Conservation (phyloP, 208 protist genomes). For the Trypanosomatidae sp. region DNA sequence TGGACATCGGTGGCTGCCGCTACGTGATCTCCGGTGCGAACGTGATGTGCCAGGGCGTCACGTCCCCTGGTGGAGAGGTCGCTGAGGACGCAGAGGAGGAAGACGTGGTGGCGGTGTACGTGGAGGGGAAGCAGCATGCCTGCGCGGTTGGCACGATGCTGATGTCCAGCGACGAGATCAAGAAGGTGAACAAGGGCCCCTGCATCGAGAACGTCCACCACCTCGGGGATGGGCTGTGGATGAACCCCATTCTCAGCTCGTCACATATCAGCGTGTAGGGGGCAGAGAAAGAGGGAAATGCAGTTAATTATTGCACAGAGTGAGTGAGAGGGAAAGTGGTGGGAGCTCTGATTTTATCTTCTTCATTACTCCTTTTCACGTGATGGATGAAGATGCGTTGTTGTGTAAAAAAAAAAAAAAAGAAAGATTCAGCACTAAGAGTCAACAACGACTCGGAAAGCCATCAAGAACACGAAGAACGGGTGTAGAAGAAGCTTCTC, state of each 20-base stretch:
- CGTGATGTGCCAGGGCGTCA: conserved; percentile 98
- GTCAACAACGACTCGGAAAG: no score
- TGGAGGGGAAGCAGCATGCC: conserved; percentile 98
- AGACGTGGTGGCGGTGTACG: conserved; percentile 86
- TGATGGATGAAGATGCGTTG: no score
- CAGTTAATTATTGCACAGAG: neutral
- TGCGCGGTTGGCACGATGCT: conserved; percentile 92
- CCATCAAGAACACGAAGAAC: no score
- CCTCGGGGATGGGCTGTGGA: conserved; percentile 95
- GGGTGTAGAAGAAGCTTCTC: no score
- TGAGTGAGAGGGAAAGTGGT: neutral
- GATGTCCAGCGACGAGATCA: conserved; percentile 95
- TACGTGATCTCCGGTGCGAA: conserved; percentile 97
- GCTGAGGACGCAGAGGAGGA: conserved; percentile 56
- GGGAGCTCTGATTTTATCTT: neutral
- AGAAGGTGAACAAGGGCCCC: conserved; percentile 85
- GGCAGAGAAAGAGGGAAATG: neutral
- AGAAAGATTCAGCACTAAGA: no score
- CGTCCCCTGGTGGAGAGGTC: conserved; percentile 92
- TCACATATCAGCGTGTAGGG: conserved; percentile 73
- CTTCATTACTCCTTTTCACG: no score
- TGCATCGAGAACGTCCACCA: conserved; percentile 97
- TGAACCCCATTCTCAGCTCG: conserved; percentile 86
- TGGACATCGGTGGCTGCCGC: conserved; percentile 97
- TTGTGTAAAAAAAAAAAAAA: no score